phyloP scores from a whole-genome alignment of 805 yeast species.

The Sungouiozyma intestinalis region DNA sequence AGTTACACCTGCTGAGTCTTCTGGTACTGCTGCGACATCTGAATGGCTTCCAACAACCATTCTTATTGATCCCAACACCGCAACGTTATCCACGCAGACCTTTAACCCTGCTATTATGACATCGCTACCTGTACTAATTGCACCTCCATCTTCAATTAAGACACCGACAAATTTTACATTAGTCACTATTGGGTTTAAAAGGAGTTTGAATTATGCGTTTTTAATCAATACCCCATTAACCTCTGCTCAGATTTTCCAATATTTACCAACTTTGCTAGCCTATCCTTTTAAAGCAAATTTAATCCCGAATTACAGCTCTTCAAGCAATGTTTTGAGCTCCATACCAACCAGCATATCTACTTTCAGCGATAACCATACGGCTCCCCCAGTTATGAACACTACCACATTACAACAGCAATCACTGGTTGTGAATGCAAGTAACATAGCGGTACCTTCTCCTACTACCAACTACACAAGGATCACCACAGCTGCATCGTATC shows the following conservation, averaged over 20 bases:
- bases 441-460: neutral
- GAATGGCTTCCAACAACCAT: constrained; percentile 29
- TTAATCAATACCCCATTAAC: constrained; percentile 78
- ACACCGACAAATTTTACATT: constrained; percentile 17
- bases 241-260: constrained; percentile 58
- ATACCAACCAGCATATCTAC: neutral
- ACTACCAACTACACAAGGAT: neutral
- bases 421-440: neutral
- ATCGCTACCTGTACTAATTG: constrained; percentile 32
- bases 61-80: constrained; percentile 26
- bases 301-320: neutral
- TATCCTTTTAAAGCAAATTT: constrained; percentile 33
- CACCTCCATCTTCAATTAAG: constrained; percentile 32
- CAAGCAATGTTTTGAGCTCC: neutral
- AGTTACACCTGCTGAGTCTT: neutral
- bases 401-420: neutral
- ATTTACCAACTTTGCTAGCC: constrained; percentile 63
- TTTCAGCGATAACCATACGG: neutral
- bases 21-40: too few species aligned
- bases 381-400: too few species aligned
- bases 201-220: constrained; percentile 74
- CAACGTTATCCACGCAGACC: constrained; percentile 9
- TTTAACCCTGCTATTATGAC: constrained; percentile 22
- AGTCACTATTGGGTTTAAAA: constrained; percentile 41
- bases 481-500: neutral